phyloP scores from a whole-genome alignment of 352 stramenopile genomes.

The Phytophthora cryptogea region DNA sequence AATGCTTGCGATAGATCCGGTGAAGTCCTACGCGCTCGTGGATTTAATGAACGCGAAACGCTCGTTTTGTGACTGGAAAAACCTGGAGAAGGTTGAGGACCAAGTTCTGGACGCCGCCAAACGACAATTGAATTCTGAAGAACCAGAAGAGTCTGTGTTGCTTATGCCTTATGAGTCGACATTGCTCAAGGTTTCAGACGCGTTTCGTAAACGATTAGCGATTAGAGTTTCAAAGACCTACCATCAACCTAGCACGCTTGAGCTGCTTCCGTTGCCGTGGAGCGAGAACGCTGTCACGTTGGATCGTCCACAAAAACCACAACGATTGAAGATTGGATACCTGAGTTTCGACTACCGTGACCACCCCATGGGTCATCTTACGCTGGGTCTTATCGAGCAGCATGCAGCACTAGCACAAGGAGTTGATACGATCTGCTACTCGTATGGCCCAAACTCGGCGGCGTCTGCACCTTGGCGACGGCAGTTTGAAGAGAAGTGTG shows the following conservation, averaged over 20 bases:
- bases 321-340: constrained; percentile 81
- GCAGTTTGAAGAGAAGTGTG: constrained; percentile 54
- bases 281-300: constrained; percentile 8
- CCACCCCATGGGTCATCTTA: constrained; percentile 93
- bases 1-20: constrained; percentile 40
- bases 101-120: constrained; percentile 38
- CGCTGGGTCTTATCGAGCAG: constrained; percentile 76
- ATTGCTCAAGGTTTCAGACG: constrained; percentile 56
- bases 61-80: constrained; percentile 65
- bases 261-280: constrained; percentile 32
- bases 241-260: constrained; percentile 46
- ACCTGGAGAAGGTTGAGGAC: constrained; percentile 51
- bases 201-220: constrained; percentile 53
- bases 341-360: constrained; percentile 92
- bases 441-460: constrained; percentile 82
- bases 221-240: constrained; percentile 28
- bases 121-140: constrained; percentile 16
- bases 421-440: constrained; percentile 71
- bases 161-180: constrained; percentile 80
- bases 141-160: constrained; percentile 12
- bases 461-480: constrained; percentile 54
- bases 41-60: constrained; percentile 59
- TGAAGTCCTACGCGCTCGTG: constrained; percentile 43
- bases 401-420: constrained; percentile 48
- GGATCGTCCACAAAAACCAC: constrained; percentile 23